Conservation (phyloP, 2,329 filamentous ascomycete species). For the Penicillium corylophilum region DNA sequence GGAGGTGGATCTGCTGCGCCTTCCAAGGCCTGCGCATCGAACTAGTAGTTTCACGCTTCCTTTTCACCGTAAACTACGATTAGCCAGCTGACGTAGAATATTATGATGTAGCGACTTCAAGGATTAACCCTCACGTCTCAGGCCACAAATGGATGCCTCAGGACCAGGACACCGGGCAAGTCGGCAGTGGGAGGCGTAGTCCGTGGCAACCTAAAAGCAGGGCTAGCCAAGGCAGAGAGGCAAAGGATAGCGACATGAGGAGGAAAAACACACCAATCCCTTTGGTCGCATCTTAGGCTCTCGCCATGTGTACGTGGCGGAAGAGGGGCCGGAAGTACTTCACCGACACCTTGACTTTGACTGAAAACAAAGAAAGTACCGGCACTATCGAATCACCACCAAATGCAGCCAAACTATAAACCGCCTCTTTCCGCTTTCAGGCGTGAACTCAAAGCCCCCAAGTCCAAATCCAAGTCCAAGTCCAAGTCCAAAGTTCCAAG, state of each 20-base stretch:
- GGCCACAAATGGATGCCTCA: neutral
- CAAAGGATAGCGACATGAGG: neutral
- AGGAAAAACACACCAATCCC: neutral
- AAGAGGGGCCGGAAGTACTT: neutral
- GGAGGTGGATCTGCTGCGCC: no score
- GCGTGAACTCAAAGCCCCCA: no score
- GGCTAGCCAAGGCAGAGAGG: neutral
- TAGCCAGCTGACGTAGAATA: neutral
- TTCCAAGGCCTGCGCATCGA: neutral
- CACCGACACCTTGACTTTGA: neutral
- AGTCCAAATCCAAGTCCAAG: no score
- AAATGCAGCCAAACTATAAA: neutral
- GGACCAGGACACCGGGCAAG: neutral
- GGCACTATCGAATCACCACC: neutral
- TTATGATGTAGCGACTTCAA: neutral
- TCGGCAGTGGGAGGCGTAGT: neutral
- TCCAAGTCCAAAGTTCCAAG: no score
- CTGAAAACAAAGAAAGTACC: neutral
- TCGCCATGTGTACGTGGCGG: neutral
- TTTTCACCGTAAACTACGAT: neutral
- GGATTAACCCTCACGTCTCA: neutral
- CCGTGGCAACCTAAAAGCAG: neutral
- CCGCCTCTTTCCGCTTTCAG: neutral
- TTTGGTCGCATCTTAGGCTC: neutral
- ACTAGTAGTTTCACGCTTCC: neutral